Evolutionary conservation across 2,329 filamentous ascomycete species (phyloP).

Genomic region (Chaetothyriales sp.): DNA sequence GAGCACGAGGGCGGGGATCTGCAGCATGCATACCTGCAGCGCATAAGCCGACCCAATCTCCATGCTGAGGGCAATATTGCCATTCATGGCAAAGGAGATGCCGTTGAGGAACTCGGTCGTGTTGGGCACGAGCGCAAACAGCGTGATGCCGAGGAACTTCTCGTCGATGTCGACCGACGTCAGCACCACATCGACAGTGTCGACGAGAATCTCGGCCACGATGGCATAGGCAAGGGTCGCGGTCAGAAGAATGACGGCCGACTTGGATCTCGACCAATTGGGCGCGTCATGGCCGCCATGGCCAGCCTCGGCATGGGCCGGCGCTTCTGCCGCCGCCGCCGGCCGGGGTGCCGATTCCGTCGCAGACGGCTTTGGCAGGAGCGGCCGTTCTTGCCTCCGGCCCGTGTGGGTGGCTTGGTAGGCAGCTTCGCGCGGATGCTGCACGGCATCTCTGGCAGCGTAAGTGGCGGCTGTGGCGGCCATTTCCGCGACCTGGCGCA

Average conservation of each 20-base stretch:
- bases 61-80: constrained; percentile 97
- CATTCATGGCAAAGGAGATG: constrained; percentile 99
- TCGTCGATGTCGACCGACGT: constrained; percentile 84
- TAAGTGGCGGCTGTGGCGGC: constrained; percentile 81
- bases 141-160: constrained; percentile 90
- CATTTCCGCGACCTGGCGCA: constrained; percentile 82
- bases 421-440: constrained; percentile 38
- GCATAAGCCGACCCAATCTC: constrained; percentile 97
- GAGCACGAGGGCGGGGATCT: constrained; percentile 82
- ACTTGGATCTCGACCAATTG: constrained; percentile 91
- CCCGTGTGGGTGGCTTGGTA: constrained; percentile 24
- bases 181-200: constrained; percentile 92
- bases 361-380: background rate
- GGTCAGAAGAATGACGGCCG: constrained; percentile 70
- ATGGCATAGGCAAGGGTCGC: constrained; percentile 91
- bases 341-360: background rate
- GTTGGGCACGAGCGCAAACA: constrained; percentile 94
- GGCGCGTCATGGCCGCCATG: constrained; percentile 87
- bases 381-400: background rate
- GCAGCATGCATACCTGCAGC: constrained; percentile 84
- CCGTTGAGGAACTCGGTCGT: constrained; percentile 98
- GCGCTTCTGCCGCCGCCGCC: background rate
- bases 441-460: constrained; percentile 62
- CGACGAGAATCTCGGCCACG: constrained; percentile 91
- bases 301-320: constrained; percentile 27